Evolutionary conservation across 305 asterid genomes (phyloP).

Genomic region (Nicotiana rustica): DNA sequence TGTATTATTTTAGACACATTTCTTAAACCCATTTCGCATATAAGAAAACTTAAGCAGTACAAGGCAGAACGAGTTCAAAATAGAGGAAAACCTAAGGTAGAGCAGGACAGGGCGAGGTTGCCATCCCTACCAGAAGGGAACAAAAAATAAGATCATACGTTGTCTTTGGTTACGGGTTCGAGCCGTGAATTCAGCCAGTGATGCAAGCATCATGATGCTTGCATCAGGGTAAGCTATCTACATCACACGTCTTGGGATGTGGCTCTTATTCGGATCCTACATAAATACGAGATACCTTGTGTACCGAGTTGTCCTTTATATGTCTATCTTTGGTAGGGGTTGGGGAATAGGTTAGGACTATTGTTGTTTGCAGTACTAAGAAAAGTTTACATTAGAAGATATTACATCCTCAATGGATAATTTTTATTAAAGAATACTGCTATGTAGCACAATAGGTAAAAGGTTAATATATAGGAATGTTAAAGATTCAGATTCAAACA

Average conservation of each 20-base stretch:
- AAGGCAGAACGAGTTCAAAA: neutral
- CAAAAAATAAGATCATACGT: too few relatives aligned
- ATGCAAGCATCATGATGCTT: too few relatives aligned
- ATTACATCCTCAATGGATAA: neutral
- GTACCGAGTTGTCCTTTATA: too few relatives aligned
- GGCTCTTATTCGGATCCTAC: too few relatives aligned
- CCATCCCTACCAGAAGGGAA: neutral
- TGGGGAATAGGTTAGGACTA: neutral
- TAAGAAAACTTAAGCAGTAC: neutral
- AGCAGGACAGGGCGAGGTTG: neutral
- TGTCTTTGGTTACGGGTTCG: too few relatives aligned
- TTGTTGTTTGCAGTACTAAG: neutral
- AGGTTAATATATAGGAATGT: constrained; percentile 18
- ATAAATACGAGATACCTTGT: too few relatives aligned
- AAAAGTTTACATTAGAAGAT: neutral
- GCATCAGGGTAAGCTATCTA: too few relatives aligned
- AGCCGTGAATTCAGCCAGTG: too few relatives aligned
- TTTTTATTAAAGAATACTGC: neutral
- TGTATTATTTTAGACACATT: neutral
- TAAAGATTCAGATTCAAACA: constrained; percentile 30
- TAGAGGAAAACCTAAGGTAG: neutral
- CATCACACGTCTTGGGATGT: too few relatives aligned
- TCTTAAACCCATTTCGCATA: neutral
- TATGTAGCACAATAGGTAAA: neutral
- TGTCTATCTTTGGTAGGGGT: too few relatives aligned